Evolutionary conservation across 2,329 filamentous ascomycete species (phyloP), one percentile per base, ranked within the genome.

Genomic region (Sporothrix pallida): DNA sequence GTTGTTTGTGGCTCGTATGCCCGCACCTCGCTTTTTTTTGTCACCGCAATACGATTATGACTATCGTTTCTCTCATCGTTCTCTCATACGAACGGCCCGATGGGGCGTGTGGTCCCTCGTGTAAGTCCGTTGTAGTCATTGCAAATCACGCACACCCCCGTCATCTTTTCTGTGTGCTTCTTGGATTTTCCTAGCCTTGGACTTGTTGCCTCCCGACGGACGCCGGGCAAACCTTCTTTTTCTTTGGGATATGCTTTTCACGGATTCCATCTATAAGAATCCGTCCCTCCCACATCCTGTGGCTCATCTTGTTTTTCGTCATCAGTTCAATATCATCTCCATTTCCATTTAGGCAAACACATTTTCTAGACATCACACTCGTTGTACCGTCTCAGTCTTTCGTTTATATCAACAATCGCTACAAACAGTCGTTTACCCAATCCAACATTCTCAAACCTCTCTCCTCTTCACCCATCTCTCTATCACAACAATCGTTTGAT

Each of bases 321-420:
- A 52, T 54, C 72, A 13, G 37, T 62, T 54, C 63, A 26, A 10
- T 62, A 50, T 37, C 54, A 42, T 65, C 56, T 26, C 60, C 37
- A 63, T 63, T 50, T 60, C 26, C 31, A 37, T 37, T 37, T 48
- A 63, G 37, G 46, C 58, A 63, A 52, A 70, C 48, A 37, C 17
- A 7, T 37, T 37, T 60, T 10, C 23, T 13, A 56, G 26, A 67
- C 50, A 67, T 23, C 44, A 74, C 70, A 72, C n/a, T 72, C 73
- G 73, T 7, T 37, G 31, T 37, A 37, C 31, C 31, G 31, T 37
- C 52, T 74, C 72, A 71, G 73, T 72, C 73, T 46, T 50, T 74
- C 73, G 73, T 72, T 74, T 54, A 74, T 72, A 62, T 54, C 26
- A 62, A 63, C 52, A 68, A 13, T 70, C 48, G n/a, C 26, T 44